Evolutionary conservation across 2,329 filamentous ascomycete species (phyloP), one percentile per base, ranked within the genome.

Genomic region (Niveomyces coronatus): DNA sequence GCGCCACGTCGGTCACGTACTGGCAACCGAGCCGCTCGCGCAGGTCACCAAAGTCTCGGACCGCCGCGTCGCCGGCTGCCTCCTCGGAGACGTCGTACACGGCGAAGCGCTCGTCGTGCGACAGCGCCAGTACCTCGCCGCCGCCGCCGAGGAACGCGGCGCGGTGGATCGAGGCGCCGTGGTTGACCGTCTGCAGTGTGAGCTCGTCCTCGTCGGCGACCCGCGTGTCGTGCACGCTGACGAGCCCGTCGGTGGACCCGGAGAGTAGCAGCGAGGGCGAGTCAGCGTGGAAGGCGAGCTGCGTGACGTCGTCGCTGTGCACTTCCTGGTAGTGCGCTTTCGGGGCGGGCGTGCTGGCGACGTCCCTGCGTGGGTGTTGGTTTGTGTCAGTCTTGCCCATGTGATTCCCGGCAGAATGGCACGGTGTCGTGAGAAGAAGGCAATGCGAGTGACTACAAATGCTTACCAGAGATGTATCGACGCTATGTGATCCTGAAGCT

Each of bases 191-290:
- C 58, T 86, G 82, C 42, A 82, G 66, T 15, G 87, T 64, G 1
- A 84, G 78, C 32, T 89, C 84, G 52, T 89, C 84, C 58, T 89
- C 84, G 47, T 85, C 80, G 14, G 67, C 60, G 41, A 84, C 70
- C 33, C 70, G 68, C 14, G 75, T 81, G 60, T 91, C 79, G 59
- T 82, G 85, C 31, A 89, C 65, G 52, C 83, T 87, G 49, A 89
- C 71, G 1, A 89, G 71, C 6, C 83, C 83, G 57, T 91, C 85
- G 11, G 83, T 89, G 26, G 82, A 85, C 30, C 82, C 82, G 1
- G 82, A 85, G 9, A 89, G 67, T 5, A 89, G 70, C 13, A 83
- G 63, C 31, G 71, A 67, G 1, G 73, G 67, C 34, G 72, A 63
- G 3, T 58, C 62, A 0, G 79, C 77, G 55, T 84, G 78, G 49